Evolutionary conservation across 495 filamentous ascomycete species (phyloP).

Genomic region (Aspergillus cristatus): DNA sequence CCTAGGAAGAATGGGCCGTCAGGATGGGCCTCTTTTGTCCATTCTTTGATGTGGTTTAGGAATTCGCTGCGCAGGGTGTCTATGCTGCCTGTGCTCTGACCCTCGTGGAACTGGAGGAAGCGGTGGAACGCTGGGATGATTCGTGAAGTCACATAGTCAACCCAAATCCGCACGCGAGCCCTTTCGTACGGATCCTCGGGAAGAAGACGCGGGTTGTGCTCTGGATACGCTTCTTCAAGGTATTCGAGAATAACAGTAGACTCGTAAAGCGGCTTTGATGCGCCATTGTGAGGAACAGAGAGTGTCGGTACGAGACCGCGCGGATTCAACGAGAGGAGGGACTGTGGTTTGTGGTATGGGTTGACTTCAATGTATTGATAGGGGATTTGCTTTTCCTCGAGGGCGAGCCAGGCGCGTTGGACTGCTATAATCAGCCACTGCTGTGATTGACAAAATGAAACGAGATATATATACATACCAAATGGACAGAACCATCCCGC

Average conservation of each 20-base stretch:
- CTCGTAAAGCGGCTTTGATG: constrained; percentile 54
- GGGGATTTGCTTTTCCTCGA: constrained; percentile 61
- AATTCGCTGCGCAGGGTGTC: constrained; percentile 41
- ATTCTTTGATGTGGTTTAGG: constrained; percentile 39
- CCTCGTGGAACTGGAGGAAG: constrained; percentile 50
- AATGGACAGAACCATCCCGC: constrained; percentile 52
- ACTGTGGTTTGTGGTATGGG: constrained; percentile 57
- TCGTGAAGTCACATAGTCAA: constrained; percentile 53
- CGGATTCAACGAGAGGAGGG: constrained; percentile 57
- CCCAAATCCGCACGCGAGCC: constrained; percentile 56
- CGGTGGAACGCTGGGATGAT: constrained; percentile 57
- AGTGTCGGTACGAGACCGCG: constrained; percentile 63
- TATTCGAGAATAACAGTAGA: constrained; percentile 60
- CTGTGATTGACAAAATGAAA: no score
- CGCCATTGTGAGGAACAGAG: constrained; percentile 11
- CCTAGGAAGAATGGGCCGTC: constrained; percentile 59
- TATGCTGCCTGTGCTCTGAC: constrained; percentile 20
- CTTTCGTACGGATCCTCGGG: constrained; percentile 47
- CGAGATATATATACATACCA: constrained; percentile 10
- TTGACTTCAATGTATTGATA: constrained; percentile 68
- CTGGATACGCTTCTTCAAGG: constrained; percentile 56
- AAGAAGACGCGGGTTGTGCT: constrained; percentile 36
- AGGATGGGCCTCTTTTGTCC: constrained; percentile 49
- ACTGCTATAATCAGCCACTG: constrained; percentile 25
- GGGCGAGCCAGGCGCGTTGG: constrained; percentile 56